These are phyloP conservation scores for Mucor indicus DNA, from an alignment of 371 early-diverging fungal species.

Conservation along the genomic window DNA sequence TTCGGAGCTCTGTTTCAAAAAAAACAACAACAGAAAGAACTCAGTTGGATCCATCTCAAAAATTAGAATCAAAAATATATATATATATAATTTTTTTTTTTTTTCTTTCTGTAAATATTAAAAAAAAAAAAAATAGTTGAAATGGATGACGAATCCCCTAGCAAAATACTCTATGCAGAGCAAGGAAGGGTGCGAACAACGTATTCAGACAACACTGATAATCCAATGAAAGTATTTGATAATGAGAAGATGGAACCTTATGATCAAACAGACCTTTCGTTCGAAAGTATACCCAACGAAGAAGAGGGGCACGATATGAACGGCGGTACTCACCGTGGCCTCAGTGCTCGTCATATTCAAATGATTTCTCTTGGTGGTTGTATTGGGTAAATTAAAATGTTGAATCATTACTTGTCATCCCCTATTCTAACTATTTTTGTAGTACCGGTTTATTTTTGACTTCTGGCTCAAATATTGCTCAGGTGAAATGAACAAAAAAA, in stretches of 20 bases:
- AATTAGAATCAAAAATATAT: too few relatives aligned
- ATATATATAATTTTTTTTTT: neutral
- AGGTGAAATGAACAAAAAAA: conserved; percentile 9
- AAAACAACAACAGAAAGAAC: too few relatives aligned
- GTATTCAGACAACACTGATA: neutral
- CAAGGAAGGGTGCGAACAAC: conserved; percentile 4
- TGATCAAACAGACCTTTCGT: conserved; percentile 16
- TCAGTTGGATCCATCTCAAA: too few relatives aligned
- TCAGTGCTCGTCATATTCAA: conserved; percentile 71
- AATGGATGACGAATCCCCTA: conserved; percentile 1
- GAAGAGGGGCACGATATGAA: neutral
- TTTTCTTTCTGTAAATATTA: neutral
- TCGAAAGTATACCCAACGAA: conserved; percentile 14
- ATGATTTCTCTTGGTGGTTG: conserved; percentile 80
- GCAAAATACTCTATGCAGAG: conserved; percentile 9
- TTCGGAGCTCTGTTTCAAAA: too few relatives aligned
- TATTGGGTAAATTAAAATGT: conserved; percentile 30
- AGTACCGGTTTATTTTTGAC: conserved; percentile 88
- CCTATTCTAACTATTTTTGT: conserved; percentile 2
- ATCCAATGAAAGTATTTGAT: conserved; percentile 18
- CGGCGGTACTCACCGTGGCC: conserved; percentile 48
- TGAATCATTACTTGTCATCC: neutral
- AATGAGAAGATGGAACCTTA: conserved; percentile 21
- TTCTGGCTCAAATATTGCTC: conserved; percentile 69
- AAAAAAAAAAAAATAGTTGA: conserved; percentile 1